Percentiles rank a stretch among this genome's conserved stretches.
These are phyloP conservation scores for Tetracentron sinense DNA, from an alignment of 164 flowering plant genomes.

Conservation along the genomic window DNA sequence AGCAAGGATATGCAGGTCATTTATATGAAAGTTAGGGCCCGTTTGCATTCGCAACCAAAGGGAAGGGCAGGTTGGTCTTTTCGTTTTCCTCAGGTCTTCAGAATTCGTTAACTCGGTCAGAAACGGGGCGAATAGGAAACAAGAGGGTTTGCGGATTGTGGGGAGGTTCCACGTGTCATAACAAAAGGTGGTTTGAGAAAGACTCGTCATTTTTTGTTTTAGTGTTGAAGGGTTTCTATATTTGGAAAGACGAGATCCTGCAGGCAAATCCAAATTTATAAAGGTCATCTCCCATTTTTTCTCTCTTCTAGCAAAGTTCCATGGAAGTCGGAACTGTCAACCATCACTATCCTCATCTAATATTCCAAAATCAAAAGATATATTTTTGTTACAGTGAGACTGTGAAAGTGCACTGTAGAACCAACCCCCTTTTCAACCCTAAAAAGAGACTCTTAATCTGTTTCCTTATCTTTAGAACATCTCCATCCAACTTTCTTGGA, in stretches of 20 bases:
- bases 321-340: neutral
- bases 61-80: neutral
- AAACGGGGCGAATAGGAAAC: neutral
- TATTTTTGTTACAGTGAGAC: too few relatives aligned
- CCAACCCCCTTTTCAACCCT: neutral
- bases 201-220: too few relatives aligned
- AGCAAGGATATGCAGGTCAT: too few relatives aligned
- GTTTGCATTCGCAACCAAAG: neutral
- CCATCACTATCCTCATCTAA: neutral
- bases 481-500: too few relatives aligned
- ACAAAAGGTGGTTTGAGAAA: constrained; percentile 4
- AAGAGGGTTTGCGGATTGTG: neutral
- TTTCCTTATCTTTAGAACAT: too few relatives aligned
- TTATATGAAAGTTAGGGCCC: too few relatives aligned
- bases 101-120: neutral
- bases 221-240: too few relatives aligned
- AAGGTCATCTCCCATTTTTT: neutral
- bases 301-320: neutral
- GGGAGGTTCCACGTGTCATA: constrained; percentile 3
- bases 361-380: too few relatives aligned
- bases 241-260: constrained; percentile 13
- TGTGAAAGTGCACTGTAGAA: neutral
- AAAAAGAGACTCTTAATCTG: too few relatives aligned
- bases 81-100: neutral
- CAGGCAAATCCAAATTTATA: constrained; percentile 16